Conservation (phyloP, 2,329 filamentous ascomycete genomes). For the Hypoxylon sp. region DNA sequence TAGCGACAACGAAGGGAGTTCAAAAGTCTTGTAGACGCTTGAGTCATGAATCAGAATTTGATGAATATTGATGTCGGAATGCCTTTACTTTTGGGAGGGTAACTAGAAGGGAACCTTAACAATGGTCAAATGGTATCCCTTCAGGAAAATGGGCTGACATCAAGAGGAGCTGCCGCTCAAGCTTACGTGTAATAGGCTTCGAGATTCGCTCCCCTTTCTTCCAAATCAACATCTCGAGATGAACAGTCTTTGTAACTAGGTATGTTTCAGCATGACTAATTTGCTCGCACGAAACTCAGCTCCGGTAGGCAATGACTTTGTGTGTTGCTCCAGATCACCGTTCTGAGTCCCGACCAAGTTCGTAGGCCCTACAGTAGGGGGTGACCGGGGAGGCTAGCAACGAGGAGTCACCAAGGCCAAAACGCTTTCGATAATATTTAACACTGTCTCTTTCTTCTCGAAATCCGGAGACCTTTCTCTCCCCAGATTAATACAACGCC, state of each 20-base stretch:
- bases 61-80: background rate
- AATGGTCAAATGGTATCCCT: background rate
- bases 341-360: background rate
- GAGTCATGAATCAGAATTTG: background rate
- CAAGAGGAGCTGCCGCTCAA: background rate
- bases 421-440: background rate
- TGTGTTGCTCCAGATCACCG: constrained; percentile 8
- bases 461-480: background rate
- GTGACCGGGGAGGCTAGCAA: background rate
- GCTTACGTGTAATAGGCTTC: background rate
- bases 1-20: no score
- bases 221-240: background rate
- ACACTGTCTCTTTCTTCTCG: background rate
- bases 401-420: background rate
- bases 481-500: background rate
- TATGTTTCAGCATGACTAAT: background rate
- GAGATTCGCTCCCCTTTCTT: background rate
- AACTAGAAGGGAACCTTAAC: background rate
- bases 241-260: background rate
- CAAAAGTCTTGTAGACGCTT: no score
- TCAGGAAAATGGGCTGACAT: background rate
- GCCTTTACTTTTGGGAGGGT: background rate
- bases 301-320: background rate
- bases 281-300: constrained; percentile 9
- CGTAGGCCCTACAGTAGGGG: background rate